Evolutionary conservation across 495 filamentous ascomycete species (phyloP).

Genomic region (Aspergillus sclerotiicarbonarius): DNA sequence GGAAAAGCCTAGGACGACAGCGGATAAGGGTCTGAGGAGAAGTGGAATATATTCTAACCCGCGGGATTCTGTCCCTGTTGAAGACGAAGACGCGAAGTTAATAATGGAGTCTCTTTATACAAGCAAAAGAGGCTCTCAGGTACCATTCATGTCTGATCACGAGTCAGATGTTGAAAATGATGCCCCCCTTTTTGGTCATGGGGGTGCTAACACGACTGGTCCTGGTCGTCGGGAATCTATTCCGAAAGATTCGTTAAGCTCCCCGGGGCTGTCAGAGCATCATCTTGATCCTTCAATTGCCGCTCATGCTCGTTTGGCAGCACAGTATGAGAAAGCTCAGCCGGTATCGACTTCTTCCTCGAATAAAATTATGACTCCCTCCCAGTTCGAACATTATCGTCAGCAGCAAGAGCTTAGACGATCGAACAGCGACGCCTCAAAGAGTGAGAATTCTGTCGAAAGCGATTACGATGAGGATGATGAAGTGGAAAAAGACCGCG

Average conservation of each 20-base stretch:
- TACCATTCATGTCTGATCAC: conserved; percentile 23
- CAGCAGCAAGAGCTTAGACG: conserved; percentile 71
- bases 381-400: conserved; percentile 80
- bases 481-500: conserved; percentile 70
- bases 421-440: conserved; percentile 46
- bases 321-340: conserved; percentile 43
- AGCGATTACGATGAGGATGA: conserved; percentile 80
- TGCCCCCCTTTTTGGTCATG: conserved; percentile 47
- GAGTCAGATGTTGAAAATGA: conserved; percentile 37
- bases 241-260: conserved; percentile 23
- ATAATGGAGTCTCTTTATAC: conserved; percentile 58
- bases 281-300: conserved; percentile 51
- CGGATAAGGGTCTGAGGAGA: conserved; percentile 47
- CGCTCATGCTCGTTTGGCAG: conserved; percentile 54
- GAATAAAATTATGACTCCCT: conserved; percentile 85
- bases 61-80: conserved; percentile 43
- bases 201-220: conserved; percentile 16
- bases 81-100: conserved; percentile 69
- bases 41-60: conserved; percentile 44
- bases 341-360: conserved; percentile 39
- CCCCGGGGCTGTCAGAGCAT: conserved; percentile 37
- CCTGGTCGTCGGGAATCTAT: conserved; percentile 14
- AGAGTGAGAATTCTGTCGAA: conserved; percentile 48
- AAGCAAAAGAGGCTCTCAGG: conserved; percentile 35
- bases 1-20: conserved; percentile 26